These are phyloP conservation scores for Candida nonsorbophila DNA, from an alignment of 805 yeast genomes.

Conservation along the genomic window DNA sequence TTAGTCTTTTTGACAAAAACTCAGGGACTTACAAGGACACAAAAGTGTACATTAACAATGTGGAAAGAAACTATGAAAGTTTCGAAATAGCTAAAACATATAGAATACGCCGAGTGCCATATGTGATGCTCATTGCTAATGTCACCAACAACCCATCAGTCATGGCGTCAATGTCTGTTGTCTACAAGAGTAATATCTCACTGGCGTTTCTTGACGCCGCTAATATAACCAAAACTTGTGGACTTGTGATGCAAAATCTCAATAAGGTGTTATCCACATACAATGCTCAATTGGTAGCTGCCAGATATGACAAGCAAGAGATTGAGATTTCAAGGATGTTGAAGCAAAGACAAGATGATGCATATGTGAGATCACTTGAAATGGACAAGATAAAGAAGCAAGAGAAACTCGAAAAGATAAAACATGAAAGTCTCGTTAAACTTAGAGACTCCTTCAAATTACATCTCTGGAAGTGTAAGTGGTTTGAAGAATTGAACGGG, in stretches of 20 bases:
- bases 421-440: conserved; percentile 10
- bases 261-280: conserved; percentile 20
- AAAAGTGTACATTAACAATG: conserved; percentile 23
- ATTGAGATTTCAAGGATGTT: conserved; percentile 33
- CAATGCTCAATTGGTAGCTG: conserved; percentile 34
- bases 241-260: conserved; percentile 20
- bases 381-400: conserved; percentile 53
- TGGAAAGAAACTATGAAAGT: conserved; percentile 29
- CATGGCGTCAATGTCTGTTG: conserved; percentile 34
- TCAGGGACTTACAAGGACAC: conserved; percentile 24
- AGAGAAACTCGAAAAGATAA: conserved; percentile 19
- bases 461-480: conserved; percentile 4
- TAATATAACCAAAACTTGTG: conserved; percentile 11
- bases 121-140: conserved; percentile 32
- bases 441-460: conserved; percentile 5
- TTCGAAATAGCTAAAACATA: conserved; percentile 32
- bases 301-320: conserved; percentile 34
- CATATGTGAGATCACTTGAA: conserved; percentile 34
- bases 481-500: conserved; percentile 6
- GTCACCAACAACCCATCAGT: conserved; percentile 28
- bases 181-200: conserved; percentile 25
- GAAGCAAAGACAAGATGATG: conserved; percentile 39
- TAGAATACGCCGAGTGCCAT: conserved; percentile 24
- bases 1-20: conserved; percentile 19
- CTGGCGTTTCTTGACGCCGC: conserved; percentile 11